Evolutionary conservation across 345 rosid genomes (phyloP).

Genomic region (Psidium guajava): DNA sequence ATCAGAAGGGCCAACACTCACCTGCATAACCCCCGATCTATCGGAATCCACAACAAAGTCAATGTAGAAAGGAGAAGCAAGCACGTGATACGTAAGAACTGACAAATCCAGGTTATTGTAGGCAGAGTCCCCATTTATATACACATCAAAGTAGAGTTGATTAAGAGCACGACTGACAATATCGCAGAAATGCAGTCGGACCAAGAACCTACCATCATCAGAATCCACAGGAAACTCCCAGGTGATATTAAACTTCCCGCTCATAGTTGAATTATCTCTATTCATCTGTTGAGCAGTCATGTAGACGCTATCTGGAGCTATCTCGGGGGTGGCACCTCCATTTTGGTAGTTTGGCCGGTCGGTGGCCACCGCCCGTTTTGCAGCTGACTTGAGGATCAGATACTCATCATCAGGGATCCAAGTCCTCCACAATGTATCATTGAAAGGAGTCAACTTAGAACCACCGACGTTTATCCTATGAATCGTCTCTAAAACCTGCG

Average conservation of each 20-base stretch:
- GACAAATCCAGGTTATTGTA: conserved; percentile 74
- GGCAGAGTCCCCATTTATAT: conserved; percentile 50
- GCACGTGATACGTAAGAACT: conserved; percentile 39
- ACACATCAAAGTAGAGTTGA: conserved; percentile 73
- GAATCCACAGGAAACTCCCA: conserved; percentile 64
- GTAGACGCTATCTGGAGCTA: conserved; percentile 74
- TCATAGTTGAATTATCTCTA: conserved; percentile 32
- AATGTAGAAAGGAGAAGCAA: conserved; percentile 60
- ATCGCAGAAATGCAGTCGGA: conserved; percentile 94
- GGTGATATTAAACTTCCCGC: conserved; percentile 52
- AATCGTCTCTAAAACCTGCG: conserved; percentile 59
- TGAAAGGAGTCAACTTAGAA: conserved; percentile 62
- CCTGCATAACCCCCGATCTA: conserved; percentile 29
- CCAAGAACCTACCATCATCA: conserved; percentile 37
- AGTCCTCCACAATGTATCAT: conserved; percentile 88
- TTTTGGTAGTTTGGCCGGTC: conserved; percentile 54
- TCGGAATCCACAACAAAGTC: conserved; percentile 69
- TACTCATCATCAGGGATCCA: conserved; percentile 84
- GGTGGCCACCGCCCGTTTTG: conserved; percentile 39
- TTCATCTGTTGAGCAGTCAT: conserved; percentile 94
- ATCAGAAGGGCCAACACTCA: conserved; percentile 83
- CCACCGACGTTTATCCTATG: conserved; percentile 93
- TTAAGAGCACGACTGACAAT: conserved; percentile 64
- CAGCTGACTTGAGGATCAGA: conserved; percentile 52
- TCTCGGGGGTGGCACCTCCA: conserved; percentile 62